Evolutionary conservation across 495 filamentous ascomycete genomes (phyloP).

Genomic region (Penicillium lagena): DNA sequence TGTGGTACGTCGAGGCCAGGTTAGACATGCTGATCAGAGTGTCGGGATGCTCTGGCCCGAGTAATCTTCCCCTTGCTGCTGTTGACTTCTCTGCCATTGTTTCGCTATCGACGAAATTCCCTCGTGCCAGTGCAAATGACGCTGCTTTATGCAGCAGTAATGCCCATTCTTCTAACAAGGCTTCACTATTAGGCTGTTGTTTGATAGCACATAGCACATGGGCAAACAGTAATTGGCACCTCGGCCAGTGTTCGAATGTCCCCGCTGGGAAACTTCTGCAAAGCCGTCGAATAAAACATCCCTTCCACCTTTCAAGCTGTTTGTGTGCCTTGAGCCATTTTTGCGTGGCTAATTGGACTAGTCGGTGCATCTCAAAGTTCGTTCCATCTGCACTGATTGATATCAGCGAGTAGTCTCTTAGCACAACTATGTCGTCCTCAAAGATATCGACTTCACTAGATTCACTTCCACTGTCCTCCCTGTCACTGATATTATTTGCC

Average conservation of each 20-base stretch:
- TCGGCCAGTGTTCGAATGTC: conserved; percentile 16
- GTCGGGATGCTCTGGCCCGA: neutral
- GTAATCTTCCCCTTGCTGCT: neutral
- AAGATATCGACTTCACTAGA: neutral
- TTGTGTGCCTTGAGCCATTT: conserved; percentile 33
- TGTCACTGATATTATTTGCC: too few relatives aligned
- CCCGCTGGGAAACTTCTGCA: conserved; percentile 30
- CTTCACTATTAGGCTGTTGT: conserved; percentile 3
- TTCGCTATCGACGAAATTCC: neutral
- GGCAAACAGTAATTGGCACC: conserved; percentile 20
- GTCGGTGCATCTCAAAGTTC: conserved; percentile 39
- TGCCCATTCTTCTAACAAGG: neutral
- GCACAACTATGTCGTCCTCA: conserved; percentile 10
- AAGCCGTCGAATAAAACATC: conserved; percentile 31
- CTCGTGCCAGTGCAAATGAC: neutral
- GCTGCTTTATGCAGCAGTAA: neutral
- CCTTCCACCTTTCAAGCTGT: conserved; percentile 30
- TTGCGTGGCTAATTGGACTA: conserved; percentile 39
- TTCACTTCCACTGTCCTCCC: too few relatives aligned
- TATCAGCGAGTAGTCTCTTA: conserved; percentile 25
- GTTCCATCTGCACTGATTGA: conserved; percentile 4
- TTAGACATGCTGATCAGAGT: neutral
- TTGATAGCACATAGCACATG: conserved; percentile 14
- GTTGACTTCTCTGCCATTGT: neutral
- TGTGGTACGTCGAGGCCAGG: neutral